These are phyloP conservation scores for Andrographis paniculata DNA, from an alignment of 305 asterid genomes.

Conservation along the genomic window DNA sequence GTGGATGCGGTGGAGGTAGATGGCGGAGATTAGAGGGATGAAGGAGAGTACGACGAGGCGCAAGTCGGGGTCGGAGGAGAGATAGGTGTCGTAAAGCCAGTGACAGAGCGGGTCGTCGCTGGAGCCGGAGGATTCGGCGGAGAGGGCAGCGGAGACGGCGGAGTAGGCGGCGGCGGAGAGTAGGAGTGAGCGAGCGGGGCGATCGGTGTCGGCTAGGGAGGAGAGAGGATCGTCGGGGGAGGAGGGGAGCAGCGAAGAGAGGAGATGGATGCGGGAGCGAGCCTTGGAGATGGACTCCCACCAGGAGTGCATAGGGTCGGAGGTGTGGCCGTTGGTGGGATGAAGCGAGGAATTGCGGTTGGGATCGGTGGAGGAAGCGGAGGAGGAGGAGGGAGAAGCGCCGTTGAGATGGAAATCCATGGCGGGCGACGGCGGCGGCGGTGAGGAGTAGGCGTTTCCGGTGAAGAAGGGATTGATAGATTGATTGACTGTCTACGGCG, in stretches of 20 bases:
- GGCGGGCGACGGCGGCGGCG: conserved; percentile 8
- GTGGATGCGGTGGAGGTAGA: conserved; percentile 70
- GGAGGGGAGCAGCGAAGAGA: conserved; percentile 39
- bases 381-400: conserved; percentile 67
- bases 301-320: conserved; percentile 86
- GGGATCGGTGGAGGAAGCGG: conserved; percentile 45
- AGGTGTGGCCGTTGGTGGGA: conserved; percentile 28
- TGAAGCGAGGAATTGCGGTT: conserved; percentile 21
- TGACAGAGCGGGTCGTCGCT: conserved; percentile 78
- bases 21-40: conserved; percentile 55
- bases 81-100: conserved; percentile 93
- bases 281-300: conserved; percentile 95
- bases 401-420: conserved; percentile 77
- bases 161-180: conserved; percentile 68
- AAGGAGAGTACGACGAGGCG: conserved; percentile 77
- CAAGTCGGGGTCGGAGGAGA: conserved; percentile 65
- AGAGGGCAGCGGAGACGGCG: conserved; percentile 47
- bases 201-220: conserved; percentile 83
- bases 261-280: conserved; percentile 75
- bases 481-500: not conserved
- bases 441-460: not conserved
- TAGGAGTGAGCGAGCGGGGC: conserved; percentile 88
- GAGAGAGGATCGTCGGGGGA: conserved; percentile 41
- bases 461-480: not conserved
- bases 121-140: conserved; percentile 56